Base-by-base conservation (phyloP, 352 stramenopile species). In the Pythium folliculosum region DNA sequence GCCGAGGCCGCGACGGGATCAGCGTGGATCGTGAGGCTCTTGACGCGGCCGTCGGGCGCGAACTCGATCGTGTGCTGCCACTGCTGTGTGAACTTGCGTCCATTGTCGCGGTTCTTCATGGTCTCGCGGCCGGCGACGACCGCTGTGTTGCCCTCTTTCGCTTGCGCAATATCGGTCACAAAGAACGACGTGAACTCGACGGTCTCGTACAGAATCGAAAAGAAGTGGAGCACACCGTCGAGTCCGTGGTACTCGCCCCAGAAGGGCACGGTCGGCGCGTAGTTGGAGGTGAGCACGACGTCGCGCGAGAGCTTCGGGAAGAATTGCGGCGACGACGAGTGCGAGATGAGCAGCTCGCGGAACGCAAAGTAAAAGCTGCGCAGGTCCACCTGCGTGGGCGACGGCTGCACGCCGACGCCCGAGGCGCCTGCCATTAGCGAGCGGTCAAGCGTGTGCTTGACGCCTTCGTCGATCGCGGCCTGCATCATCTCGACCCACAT, bases 401-500 rank as follows among this genome's bases (percentile, higher is more conserved):
- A 85, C 22, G 76, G 64, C 54, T 85, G 81, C 63, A 81, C 65
- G 49, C 44, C 44, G 13, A 73, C 64, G 21, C 78, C 51, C n/a
- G 65, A 40, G 37, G 78, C 78, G 17, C 55, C 55, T 7, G 21
- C 52, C 53, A 71, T 55, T 30, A 75, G 48, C 35, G 67, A 64
- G 12, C 77, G 67, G 43, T 77, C 75, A 22, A 74, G 14, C 47
- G 69, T 66, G 70, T 78, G 68, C 61, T 76, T 77, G 48, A 78
- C 76, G 14, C 76, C 76, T 67, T 94, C 86, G 49, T 95, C 88
- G 68, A 96, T 92, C 13, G 88, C 88, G 10, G 88, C 86, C 63
- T 94, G 85, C 88, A 96, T 96, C 88, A 96, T 96, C 69, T 96
- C 88, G 55, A 96, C 81, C 88, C 88, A 96, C 88, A 95, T 96